Conservation (phyloP, 2,329 filamentous ascomycete genomes). For the Camptophora hylomeconis region DNA sequence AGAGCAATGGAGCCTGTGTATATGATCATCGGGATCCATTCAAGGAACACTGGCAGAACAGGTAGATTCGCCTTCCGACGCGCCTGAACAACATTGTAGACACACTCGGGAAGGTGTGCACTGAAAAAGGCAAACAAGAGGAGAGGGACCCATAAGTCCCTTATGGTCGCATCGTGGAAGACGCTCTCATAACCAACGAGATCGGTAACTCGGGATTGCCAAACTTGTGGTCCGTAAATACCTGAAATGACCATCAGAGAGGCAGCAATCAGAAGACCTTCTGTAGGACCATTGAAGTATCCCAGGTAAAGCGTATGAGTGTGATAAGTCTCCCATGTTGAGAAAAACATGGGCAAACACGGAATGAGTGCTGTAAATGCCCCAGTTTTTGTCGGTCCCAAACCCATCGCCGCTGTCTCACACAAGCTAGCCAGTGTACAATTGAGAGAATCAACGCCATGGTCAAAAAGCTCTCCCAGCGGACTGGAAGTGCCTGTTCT, state of each 20-base stretch:
- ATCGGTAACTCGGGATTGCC: slow-evolving; percentile 61
- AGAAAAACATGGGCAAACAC: slow-evolving; percentile 97
- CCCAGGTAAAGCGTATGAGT: slow-evolving; percentile 94
- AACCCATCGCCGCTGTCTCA: slow-evolving; percentile 84
- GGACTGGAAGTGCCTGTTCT: slow-evolving; percentile 90
- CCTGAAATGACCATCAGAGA: slow-evolving; percentile 76
- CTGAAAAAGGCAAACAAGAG: slow-evolving; percentile 53
- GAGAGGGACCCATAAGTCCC: slow-evolving; percentile 74
- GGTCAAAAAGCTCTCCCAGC: slow-evolving; percentile 92
- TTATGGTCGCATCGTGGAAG: slow-evolving; percentile 61
- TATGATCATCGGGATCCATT: slow-evolving; percentile 84
- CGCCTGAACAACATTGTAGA: slow-evolving; percentile 71
- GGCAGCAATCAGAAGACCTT: slow-evolving; percentile 83
- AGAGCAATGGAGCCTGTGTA: slow-evolving; percentile 62
- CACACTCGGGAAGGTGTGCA: slow-evolving; percentile 76
- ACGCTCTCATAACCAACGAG: slow-evolving; percentile 51
- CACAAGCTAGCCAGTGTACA: slow-evolving; percentile 86
- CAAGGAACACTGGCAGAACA: slow-evolving; percentile 70
- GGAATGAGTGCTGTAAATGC: slow-evolving; percentile 86
- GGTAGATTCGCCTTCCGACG: slow-evolving; percentile 60
- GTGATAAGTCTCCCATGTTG: slow-evolving; percentile 98
- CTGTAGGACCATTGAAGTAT: slow-evolving; percentile 93
- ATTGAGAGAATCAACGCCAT: slow-evolving; percentile 96
- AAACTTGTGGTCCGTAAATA: slow-evolving; percentile 76
- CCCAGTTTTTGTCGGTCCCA: slow-evolving; percentile 71